These are phyloP conservation scores for Aspergillus cristatus DNA, from an alignment of 495 filamentous ascomycete genomes.

Conservation along the genomic window DNA sequence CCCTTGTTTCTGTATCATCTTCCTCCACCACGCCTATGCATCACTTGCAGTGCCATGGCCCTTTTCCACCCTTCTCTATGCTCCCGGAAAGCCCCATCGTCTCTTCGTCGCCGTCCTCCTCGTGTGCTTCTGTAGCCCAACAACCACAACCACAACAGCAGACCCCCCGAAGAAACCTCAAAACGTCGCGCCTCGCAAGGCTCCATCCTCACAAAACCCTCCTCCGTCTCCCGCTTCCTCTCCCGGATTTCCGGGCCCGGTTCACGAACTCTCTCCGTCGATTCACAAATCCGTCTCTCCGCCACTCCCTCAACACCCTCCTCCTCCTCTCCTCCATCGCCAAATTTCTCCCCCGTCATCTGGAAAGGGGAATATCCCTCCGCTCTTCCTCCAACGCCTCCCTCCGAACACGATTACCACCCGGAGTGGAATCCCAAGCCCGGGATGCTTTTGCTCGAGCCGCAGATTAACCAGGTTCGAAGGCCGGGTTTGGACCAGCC, in stretches of 20 bases:
- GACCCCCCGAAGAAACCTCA: constrained; percentile 14
- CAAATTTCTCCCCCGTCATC: neutral
- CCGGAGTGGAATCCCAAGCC: constrained; percentile 26
- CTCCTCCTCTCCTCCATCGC: constrained; percentile 7
- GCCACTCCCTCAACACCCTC: constrained; percentile 22
- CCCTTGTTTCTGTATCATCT: constrained; percentile 6
- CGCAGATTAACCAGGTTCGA: constrained; percentile 18
- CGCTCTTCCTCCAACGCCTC: constrained; percentile 32
- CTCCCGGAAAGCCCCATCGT: constrained; percentile 22
- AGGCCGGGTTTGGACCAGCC: constrained; percentile 18
- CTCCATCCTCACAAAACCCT: constrained; percentile 29
- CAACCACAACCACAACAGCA: neutral
- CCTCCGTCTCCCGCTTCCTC: constrained; percentile 31
- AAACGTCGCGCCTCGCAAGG: constrained; percentile 37
- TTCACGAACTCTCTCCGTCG: constrained; percentile 24
- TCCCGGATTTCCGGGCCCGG: constrained; percentile 26
- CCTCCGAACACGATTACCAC: constrained; percentile 30
- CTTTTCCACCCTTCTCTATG: constrained; percentile 19
- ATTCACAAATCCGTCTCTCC: constrained; percentile 30
- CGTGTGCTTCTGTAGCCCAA: constrained; percentile 10
- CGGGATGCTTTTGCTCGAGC: constrained; percentile 26
- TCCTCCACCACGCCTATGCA: too few relatives aligned
- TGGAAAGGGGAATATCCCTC: constrained; percentile 24
- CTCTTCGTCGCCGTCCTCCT: constrained; percentile 15
- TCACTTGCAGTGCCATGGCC: constrained; percentile 30